Evolutionary conservation across 345 rosid species (phyloP), one percentile per base, ranked within the genome.

Genomic region (Gossypium australe): DNA sequence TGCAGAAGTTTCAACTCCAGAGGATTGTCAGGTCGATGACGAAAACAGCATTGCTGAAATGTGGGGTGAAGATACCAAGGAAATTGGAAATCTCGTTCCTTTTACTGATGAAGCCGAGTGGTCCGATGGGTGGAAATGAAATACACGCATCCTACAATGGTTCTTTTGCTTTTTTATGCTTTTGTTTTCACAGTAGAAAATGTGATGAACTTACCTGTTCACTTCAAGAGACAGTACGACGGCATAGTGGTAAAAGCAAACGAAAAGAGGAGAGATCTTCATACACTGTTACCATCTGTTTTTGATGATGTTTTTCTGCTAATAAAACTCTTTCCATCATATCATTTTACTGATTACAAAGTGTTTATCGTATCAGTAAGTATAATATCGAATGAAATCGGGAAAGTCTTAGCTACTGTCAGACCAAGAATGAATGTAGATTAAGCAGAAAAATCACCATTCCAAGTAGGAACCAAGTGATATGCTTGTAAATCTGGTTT

Each of bases 111-210:
- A 87, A 69, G 75, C 76, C 49, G 92, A 91, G 73, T 92, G 94
- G 94, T 92, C 97, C 9, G 97, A 87, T 62, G 92, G 87, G 20
- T 91, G 97, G 98, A 84, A 78, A 68, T 87, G 78, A 78, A 41
- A 66, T 52, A 52, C 34, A 16, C 16, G 29, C 41, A 9, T 53
- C 44, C 45, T 41, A 10, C 29, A 56, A 49, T 7, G 3, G n/a
- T 22, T 27, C 14, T 57, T 67, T n/a, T 34, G 18, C 52, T 52
- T 29, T 9, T 57, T 17, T 13, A 64, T 66, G 53, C 67, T 49
- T 52, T 53, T 61, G 44, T 61, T 72, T 57, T 57, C 57, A 72
- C 34, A 72, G 67, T 16, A 9, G 44, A 1, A 43, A 57, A 72
- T 18, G 56, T 25, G 38, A 43, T 38, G 34, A 56, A 41, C n/a